Evolutionary conservation across 176 grass and related monocot genomes (phyloP).

Genomic region (Rhynchospora pubera): DNA sequence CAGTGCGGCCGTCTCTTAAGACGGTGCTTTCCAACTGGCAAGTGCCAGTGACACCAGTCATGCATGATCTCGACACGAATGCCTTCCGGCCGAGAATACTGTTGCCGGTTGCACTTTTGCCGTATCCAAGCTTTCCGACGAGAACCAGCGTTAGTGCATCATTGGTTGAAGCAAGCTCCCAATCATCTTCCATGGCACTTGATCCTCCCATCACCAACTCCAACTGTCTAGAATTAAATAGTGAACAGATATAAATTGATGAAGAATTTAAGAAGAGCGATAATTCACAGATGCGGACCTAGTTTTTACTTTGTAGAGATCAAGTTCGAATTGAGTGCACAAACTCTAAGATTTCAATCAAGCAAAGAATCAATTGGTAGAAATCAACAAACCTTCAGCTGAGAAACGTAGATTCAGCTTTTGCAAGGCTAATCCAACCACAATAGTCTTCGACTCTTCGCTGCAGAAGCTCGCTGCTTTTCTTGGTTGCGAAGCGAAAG

Average conservation of each 20-base stretch:
- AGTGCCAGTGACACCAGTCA: slow-evolving; percentile 57
- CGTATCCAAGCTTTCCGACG: slow-evolving; percentile 68
- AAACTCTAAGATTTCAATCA: neutral
- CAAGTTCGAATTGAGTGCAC: neutral
- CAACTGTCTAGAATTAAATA: neutral
- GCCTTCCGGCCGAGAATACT: slow-evolving; percentile 66
- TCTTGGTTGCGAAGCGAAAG: neutral
- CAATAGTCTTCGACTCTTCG: neutral
- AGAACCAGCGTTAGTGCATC: slow-evolving; percentile 61
- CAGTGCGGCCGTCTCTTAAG: slow-evolving; percentile 20
- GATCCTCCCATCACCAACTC: slow-evolving; percentile 35
- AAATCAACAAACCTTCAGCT: neutral
- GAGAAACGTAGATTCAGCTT: neutral
- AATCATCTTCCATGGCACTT: slow-evolving; percentile 57
- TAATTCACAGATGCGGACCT: neutral
- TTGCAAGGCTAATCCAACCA: too few relatives aligned
- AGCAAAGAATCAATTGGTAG: neutral
- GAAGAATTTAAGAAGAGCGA: neutral
- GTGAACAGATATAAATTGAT: neutral
- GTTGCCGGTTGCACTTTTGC: slow-evolving; percentile 86
- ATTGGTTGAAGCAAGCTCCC: slow-evolving; percentile 52
- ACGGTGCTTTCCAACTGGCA: slow-evolving; percentile 31
- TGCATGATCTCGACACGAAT: slow-evolving; percentile 56
- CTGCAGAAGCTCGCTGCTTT: neutral
- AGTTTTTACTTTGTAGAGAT: neutral